Conservation (phyloP, 306 rosid species). For the Canavalia ensiformis region DNA sequence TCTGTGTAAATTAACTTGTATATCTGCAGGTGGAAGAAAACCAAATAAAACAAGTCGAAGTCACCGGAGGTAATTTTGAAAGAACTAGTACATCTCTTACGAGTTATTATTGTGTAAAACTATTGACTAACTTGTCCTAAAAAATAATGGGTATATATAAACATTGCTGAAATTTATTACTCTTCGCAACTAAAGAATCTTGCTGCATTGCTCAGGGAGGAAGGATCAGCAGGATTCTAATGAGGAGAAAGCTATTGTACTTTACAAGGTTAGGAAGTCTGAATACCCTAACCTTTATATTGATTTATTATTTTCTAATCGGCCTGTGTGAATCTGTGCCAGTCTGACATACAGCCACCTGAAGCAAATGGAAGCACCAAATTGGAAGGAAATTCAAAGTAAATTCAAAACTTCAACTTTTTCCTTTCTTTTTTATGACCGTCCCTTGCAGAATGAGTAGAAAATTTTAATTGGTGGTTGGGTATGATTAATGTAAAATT, state of each 20-base stretch:
- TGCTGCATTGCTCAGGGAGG: constrained; percentile 60
- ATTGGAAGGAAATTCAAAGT: constrained; percentile 83
- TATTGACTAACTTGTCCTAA: constrained; percentile 13
- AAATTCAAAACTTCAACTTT: constrained; percentile 42
- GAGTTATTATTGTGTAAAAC: constrained; percentile 42
- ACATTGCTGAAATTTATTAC: constrained; percentile 39
- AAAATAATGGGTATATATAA: constrained; percentile 1
- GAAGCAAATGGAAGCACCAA: constrained; percentile 70
- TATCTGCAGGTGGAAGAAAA: constrained; percentile 72
- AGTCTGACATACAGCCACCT: constrained; percentile 65
- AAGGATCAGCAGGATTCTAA: constrained; percentile 59
- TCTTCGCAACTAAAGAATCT: constrained; percentile 45
- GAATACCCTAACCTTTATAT: constrained; percentile 31
- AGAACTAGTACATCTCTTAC: constrained; percentile 24
- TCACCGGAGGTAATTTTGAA: constrained; percentile 61
- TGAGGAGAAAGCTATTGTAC: constrained; percentile 84
- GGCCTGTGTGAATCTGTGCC: constrained; percentile 48
- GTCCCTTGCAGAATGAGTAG: constrained; percentile 11
- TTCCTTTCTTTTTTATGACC: constrained; percentile 6
- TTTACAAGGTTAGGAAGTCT: constrained; percentile 71
- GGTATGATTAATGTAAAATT: background rate
- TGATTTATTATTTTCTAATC: constrained; percentile 45
- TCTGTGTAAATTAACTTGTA: constrained; percentile 48
- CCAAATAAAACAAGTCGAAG: constrained; percentile 70
- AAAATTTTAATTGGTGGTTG: constrained; percentile 19